Percentiles rank a stretch among this genome's conserved stretches.
These are phyloP conservation scores for Capsicum pubescens DNA, from an alignment of 257 asterid species.

Conservation along the genomic window DNA sequence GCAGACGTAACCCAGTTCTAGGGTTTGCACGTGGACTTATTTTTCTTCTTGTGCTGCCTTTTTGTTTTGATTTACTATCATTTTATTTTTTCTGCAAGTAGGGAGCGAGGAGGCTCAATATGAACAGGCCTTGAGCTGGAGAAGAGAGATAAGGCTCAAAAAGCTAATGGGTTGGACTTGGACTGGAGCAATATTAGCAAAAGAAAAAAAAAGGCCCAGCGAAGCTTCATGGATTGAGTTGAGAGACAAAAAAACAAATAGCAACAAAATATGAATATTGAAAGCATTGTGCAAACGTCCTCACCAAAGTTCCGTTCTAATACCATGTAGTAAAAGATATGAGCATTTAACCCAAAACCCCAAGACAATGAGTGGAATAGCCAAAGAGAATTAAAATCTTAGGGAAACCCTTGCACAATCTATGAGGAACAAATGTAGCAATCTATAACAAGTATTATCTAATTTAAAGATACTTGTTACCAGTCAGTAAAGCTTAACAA, in stretches of 20 bases:
- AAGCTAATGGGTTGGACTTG: not conserved
- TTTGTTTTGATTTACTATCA: not conserved
- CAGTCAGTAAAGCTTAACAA: not conserved
- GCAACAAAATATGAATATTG: not conserved
- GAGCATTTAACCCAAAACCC: not conserved
- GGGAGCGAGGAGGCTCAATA: not conserved
- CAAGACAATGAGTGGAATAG: not conserved
- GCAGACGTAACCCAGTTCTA: not conserved
- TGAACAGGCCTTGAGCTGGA: not conserved
- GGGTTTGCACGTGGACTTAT: not conserved
- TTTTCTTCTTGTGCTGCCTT: slow-evolving; percentile 14
- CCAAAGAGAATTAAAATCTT: not conserved
- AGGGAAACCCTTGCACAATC: not conserved
- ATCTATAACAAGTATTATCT: not conserved
- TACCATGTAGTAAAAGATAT: slow-evolving; percentile 1
- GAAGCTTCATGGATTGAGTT: not conserved
- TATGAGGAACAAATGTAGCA: slow-evolving; percentile 9
- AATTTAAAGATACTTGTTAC: slow-evolving; percentile 1
- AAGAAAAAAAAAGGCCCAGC: no score
- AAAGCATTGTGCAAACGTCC: not conserved
- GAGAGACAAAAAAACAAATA: not conserved
- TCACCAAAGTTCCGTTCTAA: not conserved
- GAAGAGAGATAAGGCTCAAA: not conserved
- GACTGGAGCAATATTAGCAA: not conserved
- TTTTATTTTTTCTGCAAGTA: not conserved